Conservation (phyloP, 768 basidiomycete genomes). For the Rubroboletus pulcherrimus region DNA sequence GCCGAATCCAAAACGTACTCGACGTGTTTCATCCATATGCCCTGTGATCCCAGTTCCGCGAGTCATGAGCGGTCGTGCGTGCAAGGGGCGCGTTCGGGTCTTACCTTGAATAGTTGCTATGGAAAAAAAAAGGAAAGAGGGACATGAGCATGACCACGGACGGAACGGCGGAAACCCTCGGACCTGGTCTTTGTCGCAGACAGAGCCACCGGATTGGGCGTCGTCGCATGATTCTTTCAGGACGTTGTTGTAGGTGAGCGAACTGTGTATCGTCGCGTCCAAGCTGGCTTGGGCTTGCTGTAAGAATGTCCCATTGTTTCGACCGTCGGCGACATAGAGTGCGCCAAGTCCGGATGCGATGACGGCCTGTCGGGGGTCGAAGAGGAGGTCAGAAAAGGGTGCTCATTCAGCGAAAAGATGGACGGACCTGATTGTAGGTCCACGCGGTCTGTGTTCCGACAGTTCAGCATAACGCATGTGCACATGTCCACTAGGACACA, state of each 20-base stretch:
- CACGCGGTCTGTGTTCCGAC: slow-evolving; percentile 40
- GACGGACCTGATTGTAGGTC: slow-evolving; percentile 54
- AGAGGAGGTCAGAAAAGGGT: background rate
- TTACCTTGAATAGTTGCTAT: slow-evolving; percentile 33
- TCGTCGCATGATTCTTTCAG: slow-evolving; percentile 53
- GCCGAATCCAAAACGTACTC: slow-evolving; percentile 48
- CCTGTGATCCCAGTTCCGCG: background rate
- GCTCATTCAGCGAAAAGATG: background rate
- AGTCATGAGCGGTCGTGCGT: too few species aligned
- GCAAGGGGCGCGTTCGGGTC: background rate
- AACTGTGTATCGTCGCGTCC: slow-evolving; percentile 42
- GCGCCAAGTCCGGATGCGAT: slow-evolving; percentile 51
- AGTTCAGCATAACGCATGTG: background rate
- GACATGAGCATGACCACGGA: background rate
- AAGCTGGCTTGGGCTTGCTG: slow-evolving; percentile 50
- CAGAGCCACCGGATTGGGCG: slow-evolving; percentile 34
- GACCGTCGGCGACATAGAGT: slow-evolving; percentile 38
- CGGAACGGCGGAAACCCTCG: background rate
- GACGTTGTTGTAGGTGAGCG: slow-evolving; percentile 38
- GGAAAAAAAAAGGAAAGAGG: too few species aligned
- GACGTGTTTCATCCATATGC: slow-evolving; percentile 51
- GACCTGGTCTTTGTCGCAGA: slow-evolving; percentile 48
- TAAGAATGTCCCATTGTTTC: slow-evolving; percentile 35
- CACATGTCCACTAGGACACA: background rate
- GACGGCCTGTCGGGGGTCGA: slow-evolving; percentile 37